Conservation (phyloP, 805 yeast species). For the Jamesozyma rosinii region DNA sequence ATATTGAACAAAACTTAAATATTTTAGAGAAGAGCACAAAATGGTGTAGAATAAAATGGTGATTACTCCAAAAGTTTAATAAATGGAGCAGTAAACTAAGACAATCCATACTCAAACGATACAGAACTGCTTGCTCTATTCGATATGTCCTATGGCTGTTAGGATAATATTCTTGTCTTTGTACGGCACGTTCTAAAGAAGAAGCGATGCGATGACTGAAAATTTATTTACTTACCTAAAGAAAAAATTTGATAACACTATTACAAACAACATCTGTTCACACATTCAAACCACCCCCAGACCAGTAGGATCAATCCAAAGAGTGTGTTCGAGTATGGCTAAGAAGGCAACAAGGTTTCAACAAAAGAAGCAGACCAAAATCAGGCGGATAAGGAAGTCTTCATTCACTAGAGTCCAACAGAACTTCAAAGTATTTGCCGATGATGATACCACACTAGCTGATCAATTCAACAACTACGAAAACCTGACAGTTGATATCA, state of each 20-base stretch:
- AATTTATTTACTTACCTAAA: background rate
- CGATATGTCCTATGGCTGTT: too few relatives aligned
- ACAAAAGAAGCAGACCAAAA: background rate
- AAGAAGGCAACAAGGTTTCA: background rate
- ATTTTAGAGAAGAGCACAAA: too few relatives aligned
- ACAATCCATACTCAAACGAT: too few relatives aligned
- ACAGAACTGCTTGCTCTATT: too few relatives aligned
- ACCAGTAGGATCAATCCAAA: background rate
- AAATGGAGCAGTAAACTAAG: too few relatives aligned
- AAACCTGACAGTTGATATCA: constrained; percentile 14
- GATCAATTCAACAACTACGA: constrained; percentile 25
- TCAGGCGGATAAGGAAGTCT: constrained; percentile 25
- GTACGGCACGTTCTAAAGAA: background rate
- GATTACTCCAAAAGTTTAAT: too few relatives aligned
- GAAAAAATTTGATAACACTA: too few relatives aligned
- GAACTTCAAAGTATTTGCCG: constrained; percentile 24
- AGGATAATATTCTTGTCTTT: background rate
- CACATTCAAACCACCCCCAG: background rate
- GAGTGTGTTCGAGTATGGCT: background rate
- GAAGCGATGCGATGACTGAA: constrained; percentile 8
- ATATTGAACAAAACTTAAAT: too few relatives aligned
- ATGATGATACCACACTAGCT: constrained; percentile 12
- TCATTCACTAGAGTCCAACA: constrained; percentile 26
- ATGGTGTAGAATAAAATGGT: too few relatives aligned
- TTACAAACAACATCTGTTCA: too few relatives aligned